These are phyloP conservation scores for Larix sibirica DNA, from an alignment of 83 land plant species.

Conservation along the genomic window DNA sequence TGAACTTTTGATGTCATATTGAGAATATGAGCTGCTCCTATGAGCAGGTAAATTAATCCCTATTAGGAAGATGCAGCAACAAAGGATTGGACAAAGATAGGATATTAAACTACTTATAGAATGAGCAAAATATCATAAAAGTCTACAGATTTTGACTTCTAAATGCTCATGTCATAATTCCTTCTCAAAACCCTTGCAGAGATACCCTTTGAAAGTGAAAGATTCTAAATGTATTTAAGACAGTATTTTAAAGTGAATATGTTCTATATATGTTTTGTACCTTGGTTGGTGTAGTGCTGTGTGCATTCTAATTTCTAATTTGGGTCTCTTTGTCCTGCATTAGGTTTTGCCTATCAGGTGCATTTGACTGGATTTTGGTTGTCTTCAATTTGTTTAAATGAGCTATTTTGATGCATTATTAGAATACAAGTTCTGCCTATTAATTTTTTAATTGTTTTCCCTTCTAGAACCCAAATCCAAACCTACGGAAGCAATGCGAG, in stretches of 20 bases:
- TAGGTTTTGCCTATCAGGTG: no score
- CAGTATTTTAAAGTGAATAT: neutral
- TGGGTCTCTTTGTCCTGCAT: neutral
- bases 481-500: constrained; percentile 91
- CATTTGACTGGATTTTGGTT: neutral
- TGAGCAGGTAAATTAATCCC: neutral
- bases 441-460: neutral
- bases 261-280: neutral
- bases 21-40: neutral
- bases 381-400: neutral
- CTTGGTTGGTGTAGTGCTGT: neutral
- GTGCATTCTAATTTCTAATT: neutral
- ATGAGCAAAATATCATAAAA: neutral
- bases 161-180: neutral
- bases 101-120: neutral
- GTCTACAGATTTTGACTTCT: neutral
- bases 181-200: neutral
- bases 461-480: constrained; percentile 75
- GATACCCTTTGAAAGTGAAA: neutral
- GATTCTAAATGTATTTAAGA: neutral
- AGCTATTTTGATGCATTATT: neutral
- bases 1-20: neutral
- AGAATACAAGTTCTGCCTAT: neutral
- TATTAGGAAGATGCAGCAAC: no score
- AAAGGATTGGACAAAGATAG: no score